Evolutionary conservation across 441 rosid genomes (phyloP), one percentile per base, ranked within the genome.

Genomic region (Brassica balearica): DNA sequence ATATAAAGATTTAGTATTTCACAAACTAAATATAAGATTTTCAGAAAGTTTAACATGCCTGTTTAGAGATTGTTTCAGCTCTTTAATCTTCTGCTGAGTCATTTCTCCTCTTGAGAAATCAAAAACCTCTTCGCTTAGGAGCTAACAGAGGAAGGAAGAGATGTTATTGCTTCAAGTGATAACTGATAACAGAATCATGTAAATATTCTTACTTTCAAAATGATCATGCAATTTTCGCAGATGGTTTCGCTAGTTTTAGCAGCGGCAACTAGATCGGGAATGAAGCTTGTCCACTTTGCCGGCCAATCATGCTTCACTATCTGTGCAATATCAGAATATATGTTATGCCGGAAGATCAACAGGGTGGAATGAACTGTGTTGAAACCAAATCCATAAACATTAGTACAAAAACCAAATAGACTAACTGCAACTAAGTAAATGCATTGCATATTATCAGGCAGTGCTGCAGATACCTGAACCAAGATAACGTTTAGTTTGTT

Each of bases 221-320:
- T 55, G 19, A 55, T 55, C 59, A 55, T 55, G 59, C 59, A 55
- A 55, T 55, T 55, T 55, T 55, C 59, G 68, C 99, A 97, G 75
- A 97, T 92, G 19, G 98, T 97, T 95, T 97, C 99, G n/a, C 97
- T 97, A 32, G 99, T 92, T 88, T 92, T 97, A 70, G 99, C 99
- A 22, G 99, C 99, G 8, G 99, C 91, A 87, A 97, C 99, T 77
- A 97, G 95, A 86, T 95, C 99, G 20, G 99, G 99, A 80, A 97
- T 91, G 84, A 97, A 97, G 86, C 98, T 93, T 77, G 84, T 86
- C 99, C 99, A 97, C 80, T 98, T 93, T 72, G 90, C 87, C 22
- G 99, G 99, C 99, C 99, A 97, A 74, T 97, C 99, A 83, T 97
- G 99, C 85, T 97, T 97, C 82, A 97, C 81, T 82, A 97, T 95